A percentile compares a stretch with the other conserved stretches of the same genome.
Conservation (phyloP, 805 yeast genomes). For the Candida odintsovae region DNA sequence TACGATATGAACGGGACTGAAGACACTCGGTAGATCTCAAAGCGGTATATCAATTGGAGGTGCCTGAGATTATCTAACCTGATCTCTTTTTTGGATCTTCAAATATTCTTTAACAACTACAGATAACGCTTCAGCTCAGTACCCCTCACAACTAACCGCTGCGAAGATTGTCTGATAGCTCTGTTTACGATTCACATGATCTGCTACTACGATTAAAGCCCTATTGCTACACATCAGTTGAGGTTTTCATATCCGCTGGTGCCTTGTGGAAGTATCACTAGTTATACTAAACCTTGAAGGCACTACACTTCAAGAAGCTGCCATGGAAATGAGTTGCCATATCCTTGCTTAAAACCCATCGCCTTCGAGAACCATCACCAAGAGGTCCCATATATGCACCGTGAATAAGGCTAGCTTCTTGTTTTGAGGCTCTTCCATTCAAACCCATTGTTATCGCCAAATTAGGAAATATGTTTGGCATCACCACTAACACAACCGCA, state of each 20-base stretch:
- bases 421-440: neutral
- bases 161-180: neutral
- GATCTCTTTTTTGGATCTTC: no score
- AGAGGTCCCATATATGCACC: neutral
- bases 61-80: no score
- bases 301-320: neutral
- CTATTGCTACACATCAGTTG: no score
- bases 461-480: conserved; percentile 4
- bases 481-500: neutral
- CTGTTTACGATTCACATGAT: neutral
- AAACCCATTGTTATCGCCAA: conserved; percentile 9
- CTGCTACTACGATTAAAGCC: neutral
- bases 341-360: neutral
- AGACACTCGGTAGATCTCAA: no score
- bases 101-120: no score
- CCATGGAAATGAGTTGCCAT: no score
- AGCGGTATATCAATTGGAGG: no score
- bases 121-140: no score
- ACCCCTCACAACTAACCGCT: neutral
- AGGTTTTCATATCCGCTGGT: no score
- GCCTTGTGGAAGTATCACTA: no score
- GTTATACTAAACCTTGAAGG: neutral
- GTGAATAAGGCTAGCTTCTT: neutral
- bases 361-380: neutral
- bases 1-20: no score